Evolutionary conservation across 2,329 filamentous ascomycete genomes (phyloP), one percentile per base, ranked within the genome.

Genomic region (Bipolaris oryzae): DNA sequence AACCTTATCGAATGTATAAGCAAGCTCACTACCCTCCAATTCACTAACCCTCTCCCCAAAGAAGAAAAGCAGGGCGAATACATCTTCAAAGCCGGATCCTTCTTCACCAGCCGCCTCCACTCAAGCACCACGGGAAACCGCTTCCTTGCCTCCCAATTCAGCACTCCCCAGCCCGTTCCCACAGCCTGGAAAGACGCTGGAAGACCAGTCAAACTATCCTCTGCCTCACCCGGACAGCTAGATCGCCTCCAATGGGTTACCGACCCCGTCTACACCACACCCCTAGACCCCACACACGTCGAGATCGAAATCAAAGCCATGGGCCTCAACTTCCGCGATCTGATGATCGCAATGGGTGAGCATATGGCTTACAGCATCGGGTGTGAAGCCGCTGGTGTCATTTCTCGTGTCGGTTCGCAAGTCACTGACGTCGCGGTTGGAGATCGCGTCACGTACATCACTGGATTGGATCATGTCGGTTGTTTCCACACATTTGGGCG

Each of bases 301-400:
- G 37, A 43, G 16, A 42, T 50, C 25, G 48, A 50, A 18, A 33
- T 42, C 28, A 33, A 34, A n/a, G 48, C 48, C n/a, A 34, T 43
- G 37, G 38, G 48, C 23, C 23, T 42, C 11, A 50, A 50, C 25
- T 50, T 50, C 15, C 16, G 37, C 16, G 48, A 50, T 11, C 4
- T 50, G n/a, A 33, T 42, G 37, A 50, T 42, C 7, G 48, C 48
- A 18, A 50, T 43, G 37, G 48, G 48, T 15, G 48, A 50, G 6
- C 37, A 50, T 3, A 50, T 50, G 44, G 44, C 44, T 2, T 47
- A 47, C 44, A 47, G 44, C 21, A 47, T 47, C 11, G 44, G 44
- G 11, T 47, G 44, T 21, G 44, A 47, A 47, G 44, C 44, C 1
- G 9, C 47, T 16, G 47, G 47, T 6, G n/a, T 50, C 20, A 47